Percentiles rank a stretch among this genome's conserved stretches.
Conservation (phyloP, 176 grass and related monocot genomes). For the Raddia distichophylla region DNA sequence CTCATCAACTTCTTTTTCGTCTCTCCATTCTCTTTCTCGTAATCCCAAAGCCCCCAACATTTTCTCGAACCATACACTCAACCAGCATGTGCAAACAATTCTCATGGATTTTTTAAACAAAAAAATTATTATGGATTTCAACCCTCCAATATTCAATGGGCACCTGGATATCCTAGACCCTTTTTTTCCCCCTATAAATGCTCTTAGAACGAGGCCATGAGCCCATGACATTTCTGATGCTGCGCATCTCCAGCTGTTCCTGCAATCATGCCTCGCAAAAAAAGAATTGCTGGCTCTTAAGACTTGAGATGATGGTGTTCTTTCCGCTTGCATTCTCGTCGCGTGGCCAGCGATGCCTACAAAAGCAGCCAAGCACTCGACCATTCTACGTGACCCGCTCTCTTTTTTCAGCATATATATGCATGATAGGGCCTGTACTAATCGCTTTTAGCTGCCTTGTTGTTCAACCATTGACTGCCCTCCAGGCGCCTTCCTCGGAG, state of each 20-base stretch:
- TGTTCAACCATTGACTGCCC: neutral
- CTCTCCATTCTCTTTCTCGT: no score
- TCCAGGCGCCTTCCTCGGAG: neutral
- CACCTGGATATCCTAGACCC: no score
- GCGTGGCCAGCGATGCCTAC: neutral
- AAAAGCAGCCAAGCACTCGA: neutral
- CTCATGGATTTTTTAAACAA: no score
- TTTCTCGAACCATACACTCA: no score
- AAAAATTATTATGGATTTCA: no score
- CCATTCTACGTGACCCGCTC: neutral
- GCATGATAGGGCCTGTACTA: neutral
- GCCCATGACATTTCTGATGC: neutral
- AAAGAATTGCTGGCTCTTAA: neutral
- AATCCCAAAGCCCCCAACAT: no score
- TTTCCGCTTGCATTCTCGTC: neutral
- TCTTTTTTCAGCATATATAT: no score
- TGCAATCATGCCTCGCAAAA: neutral
- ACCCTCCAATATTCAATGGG: no score
- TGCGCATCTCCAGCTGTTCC: neutral
- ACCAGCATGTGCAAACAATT: no score
- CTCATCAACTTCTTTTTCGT: no score
- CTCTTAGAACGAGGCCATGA: no score
- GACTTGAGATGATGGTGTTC: constrained; percentile 16
- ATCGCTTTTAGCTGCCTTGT: neutral
- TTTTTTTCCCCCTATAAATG: no score